These are phyloP conservation scores for Linderina pennispora DNA, from an alignment of 192 early-diverging fungal genomes.

Conservation along the genomic window DNA sequence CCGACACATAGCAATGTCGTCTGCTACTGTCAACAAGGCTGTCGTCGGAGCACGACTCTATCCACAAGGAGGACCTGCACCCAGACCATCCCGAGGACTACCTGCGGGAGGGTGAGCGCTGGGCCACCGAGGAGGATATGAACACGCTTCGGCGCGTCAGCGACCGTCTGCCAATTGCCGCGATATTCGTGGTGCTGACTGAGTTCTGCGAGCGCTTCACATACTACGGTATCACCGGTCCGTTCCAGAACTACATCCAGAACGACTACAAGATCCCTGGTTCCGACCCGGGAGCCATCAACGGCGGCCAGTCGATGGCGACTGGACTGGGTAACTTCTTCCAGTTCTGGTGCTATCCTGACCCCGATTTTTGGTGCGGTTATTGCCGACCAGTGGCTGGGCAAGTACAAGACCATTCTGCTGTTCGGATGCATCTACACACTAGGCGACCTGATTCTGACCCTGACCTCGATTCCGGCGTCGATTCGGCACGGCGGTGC, in stretches of 20 bases:
- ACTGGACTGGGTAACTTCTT: conserved; percentile 57
- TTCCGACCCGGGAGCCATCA: conserved; percentile 46
- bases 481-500: conserved; percentile 54
- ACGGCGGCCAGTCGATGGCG: conserved; percentile 49
- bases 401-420: conserved; percentile 69
- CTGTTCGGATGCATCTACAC: conserved; percentile 62
- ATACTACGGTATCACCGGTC: conserved; percentile 54
- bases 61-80: conserved; percentile 22
- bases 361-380: conserved; percentile 58
- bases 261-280: conserved; percentile 41
- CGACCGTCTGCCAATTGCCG: conserved; percentile 52
- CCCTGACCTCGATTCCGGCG: conserved; percentile 52
- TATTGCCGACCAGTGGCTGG: conserved; percentile 64
- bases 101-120: conserved; percentile 36
- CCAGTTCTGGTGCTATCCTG: conserved; percentile 60
- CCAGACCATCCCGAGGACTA: conserved; percentile 30
- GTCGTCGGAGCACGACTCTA: neutral
- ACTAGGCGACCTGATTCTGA: conserved; percentile 56
- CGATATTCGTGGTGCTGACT: conserved; percentile 53
- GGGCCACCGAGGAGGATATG: conserved; percentile 57
- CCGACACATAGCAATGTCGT: conserved; percentile 8
- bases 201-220: conserved; percentile 61
- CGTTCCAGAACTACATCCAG: conserved; percentile 61
- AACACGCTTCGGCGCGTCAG: conserved; percentile 48
- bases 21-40: conserved; percentile 8